These are phyloP conservation scores for Epichloe baconii DNA, from an alignment of 2,329 filamentous ascomycete species.

Conservation along the genomic window DNA sequence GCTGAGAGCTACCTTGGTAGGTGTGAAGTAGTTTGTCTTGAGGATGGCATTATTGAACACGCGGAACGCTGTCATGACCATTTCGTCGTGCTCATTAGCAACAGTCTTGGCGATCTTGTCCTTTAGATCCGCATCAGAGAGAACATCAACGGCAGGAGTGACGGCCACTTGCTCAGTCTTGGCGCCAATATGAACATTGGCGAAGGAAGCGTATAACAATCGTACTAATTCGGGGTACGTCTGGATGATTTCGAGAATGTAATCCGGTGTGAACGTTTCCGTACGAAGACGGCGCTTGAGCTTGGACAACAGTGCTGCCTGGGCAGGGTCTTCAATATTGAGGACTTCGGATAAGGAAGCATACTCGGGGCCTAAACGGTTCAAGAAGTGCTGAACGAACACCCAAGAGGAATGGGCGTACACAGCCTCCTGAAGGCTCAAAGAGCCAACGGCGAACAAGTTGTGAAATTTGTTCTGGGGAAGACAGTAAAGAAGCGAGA, in stretches of 20 bases:
- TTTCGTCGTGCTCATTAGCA: slow-evolving; percentile 86
- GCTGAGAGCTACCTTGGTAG: slow-evolving; percentile 93
- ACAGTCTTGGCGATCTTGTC: slow-evolving; percentile 69
- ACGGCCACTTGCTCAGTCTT: slow-evolving; percentile 41
- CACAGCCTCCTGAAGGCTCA: slow-evolving; percentile 92
- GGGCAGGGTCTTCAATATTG: slow-evolving; percentile 66
- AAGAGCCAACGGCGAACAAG: slow-evolving; percentile 71
- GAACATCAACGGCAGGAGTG: slow-evolving; percentile 49
- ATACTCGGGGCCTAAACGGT: slow-evolving; percentile 87
- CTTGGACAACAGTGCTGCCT: slow-evolving; percentile 80
- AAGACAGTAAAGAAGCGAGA: slow-evolving; percentile 92
- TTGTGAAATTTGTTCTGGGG: slow-evolving; percentile 93
- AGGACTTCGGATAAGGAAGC: slow-evolving; percentile 71
- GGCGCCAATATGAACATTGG: slow-evolving; percentile 61
- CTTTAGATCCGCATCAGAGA: slow-evolving; percentile 61
- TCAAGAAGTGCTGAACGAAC: slow-evolving; percentile 95
- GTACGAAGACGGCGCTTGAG: slow-evolving; percentile 90
- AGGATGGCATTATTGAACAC: slow-evolving; percentile 88
- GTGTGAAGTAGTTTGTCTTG: slow-evolving; percentile 96
- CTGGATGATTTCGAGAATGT: slow-evolving; percentile 94
- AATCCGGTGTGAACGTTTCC: slow-evolving; percentile 95
- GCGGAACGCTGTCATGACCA: slow-evolving; percentile 95
- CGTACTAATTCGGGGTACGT: slow-evolving; percentile 80
- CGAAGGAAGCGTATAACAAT: slow-evolving; percentile 81
- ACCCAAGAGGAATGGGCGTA: slow-evolving; percentile 98